Evolutionary conservation across 768 basidiomycete genomes (phyloP).

Genomic region (Phanerochaete carnosa): DNA sequence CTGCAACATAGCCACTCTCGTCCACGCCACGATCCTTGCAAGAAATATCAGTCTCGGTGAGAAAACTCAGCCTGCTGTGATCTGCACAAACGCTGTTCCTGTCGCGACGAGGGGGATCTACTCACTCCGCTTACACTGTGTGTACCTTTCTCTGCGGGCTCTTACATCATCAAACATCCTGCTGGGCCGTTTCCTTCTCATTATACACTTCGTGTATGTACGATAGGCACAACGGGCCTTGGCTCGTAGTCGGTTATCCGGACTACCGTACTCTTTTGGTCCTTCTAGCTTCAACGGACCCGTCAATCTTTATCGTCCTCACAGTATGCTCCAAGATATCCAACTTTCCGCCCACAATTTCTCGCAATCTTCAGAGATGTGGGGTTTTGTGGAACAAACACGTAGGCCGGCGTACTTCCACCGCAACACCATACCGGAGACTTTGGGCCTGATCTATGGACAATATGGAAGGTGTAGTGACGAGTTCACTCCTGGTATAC

Average conservation of each 20-base stretch:
- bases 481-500: conserved; percentile 57
- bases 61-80: neutral
- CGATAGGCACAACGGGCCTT: neutral
- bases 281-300: too few relatives aligned
- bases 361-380: conserved; percentile 63
- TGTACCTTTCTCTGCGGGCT: neutral
- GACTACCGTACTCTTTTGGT: too few relatives aligned
- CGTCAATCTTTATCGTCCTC: conserved; percentile 65
- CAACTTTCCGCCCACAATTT: conserved; percentile 56
- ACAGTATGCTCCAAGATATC: conserved; percentile 61
- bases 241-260: neutral
- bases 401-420: conserved; percentile 69
- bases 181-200: neutral
- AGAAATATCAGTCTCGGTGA: neutral
- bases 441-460: conserved; percentile 65
- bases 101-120: neutral
- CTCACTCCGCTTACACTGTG: neutral
- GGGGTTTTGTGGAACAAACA: conserved; percentile 58
- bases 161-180: neutral
- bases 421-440: conserved; percentile 58
- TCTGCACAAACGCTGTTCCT: neutral
- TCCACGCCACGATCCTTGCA: neutral
- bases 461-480: conserved; percentile 61
- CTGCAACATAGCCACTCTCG: neutral
- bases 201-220: neutral